These are phyloP conservation scores for Termitomyces titanicus DNA, from an alignment of 768 basidiomycete species.

Conservation along the genomic window DNA sequence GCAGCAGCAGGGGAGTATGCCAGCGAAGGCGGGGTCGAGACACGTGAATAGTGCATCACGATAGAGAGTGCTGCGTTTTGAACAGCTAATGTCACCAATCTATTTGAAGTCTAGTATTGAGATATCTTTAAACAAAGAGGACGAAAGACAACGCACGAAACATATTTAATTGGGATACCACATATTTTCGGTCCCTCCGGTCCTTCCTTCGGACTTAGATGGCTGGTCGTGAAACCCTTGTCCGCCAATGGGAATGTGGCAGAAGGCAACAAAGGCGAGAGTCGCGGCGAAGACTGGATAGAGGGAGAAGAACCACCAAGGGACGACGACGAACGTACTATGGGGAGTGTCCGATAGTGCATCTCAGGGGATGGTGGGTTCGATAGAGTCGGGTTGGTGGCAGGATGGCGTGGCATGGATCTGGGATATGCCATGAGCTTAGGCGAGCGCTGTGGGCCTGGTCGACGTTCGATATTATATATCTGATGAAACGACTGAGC, in stretches of 20 bases:
- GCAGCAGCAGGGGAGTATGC: constrained; percentile 94
- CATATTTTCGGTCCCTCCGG: constrained; percentile 51
- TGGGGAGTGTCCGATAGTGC: constrained; percentile 59
- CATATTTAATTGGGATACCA: constrained; percentile 76
- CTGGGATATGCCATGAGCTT: constrained; percentile 19
- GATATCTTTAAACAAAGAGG: constrained; percentile 3
- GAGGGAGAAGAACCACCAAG: constrained; percentile 25
- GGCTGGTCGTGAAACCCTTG: constrained; percentile 30
- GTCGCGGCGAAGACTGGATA: constrained; percentile 38
- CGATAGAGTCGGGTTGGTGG: constrained; percentile 11
- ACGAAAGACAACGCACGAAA: constrained; percentile 53
- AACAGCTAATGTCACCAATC: constrained; percentile 82
- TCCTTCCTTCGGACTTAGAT: constrained; percentile 27
- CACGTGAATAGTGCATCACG: constrained; percentile 98
- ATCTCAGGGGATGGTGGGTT: constrained; percentile 38
- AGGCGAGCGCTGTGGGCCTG: neutral
- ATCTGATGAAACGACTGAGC: constrained; percentile 1
- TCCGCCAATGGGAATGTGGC: constrained; percentile 39
- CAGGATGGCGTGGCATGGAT: constrained; percentile 11
- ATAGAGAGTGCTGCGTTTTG: constrained; percentile 96
- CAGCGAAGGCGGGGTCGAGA: constrained; percentile 71
- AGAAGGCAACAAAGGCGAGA: constrained; percentile 50
- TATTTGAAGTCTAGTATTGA: constrained; percentile 21
- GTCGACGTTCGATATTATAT: constrained; percentile 5
- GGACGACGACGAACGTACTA: constrained; percentile 52